Evolutionary conservation across 2,329 filamentous ascomycete genomes (phyloP).

Genomic region (Fusarium decemcellulare): DNA sequence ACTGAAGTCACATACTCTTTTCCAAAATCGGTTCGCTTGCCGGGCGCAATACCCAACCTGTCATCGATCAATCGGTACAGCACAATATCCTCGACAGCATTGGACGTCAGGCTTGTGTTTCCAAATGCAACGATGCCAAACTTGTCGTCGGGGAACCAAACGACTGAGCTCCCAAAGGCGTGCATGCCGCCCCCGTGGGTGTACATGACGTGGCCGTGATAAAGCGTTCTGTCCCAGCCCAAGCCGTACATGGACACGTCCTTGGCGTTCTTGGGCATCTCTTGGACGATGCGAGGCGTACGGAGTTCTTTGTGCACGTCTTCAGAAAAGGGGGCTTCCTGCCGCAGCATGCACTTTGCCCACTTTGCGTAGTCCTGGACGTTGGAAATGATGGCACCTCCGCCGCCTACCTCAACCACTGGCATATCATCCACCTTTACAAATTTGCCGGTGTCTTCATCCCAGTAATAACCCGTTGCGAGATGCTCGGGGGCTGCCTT

Average conservation of each 20-base stretch:
- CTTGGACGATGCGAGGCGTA: constrained; percentile 51
- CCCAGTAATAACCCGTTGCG: constrained; percentile 60
- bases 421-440: constrained; percentile 38
- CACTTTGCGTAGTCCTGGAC: constrained; percentile 67
- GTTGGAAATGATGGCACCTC: constrained; percentile 60
- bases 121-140: constrained; percentile 51
- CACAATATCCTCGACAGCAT: constrained; percentile 45
- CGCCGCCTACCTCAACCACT: constrained; percentile 53
- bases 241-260: constrained; percentile 47
- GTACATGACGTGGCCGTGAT: constrained; percentile 47
- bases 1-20: constrained; percentile 34
- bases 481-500: constrained; percentile 47
- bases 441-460: constrained; percentile 44
- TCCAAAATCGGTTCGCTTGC: constrained; percentile 36
- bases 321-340: constrained; percentile 41
- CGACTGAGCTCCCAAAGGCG: constrained; percentile 47
- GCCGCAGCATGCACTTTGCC: constrained; percentile 62
- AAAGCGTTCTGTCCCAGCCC: constrained; percentile 48
- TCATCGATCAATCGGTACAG: constrained; percentile 51
- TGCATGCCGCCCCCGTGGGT: constrained; percentile 49
- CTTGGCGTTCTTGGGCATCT: constrained; percentile 11
- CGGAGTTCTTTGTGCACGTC: constrained; percentile 48
- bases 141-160: constrained; percentile 51
- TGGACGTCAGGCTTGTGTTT: constrained; percentile 60
- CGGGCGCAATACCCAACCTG: constrained; percentile 39